Percentiles rank a stretch among this genome's conserved stretches.
phyloP scores from a whole-genome alignment of 306 rosid genomes.

The Acmispon strigosus region DNA sequence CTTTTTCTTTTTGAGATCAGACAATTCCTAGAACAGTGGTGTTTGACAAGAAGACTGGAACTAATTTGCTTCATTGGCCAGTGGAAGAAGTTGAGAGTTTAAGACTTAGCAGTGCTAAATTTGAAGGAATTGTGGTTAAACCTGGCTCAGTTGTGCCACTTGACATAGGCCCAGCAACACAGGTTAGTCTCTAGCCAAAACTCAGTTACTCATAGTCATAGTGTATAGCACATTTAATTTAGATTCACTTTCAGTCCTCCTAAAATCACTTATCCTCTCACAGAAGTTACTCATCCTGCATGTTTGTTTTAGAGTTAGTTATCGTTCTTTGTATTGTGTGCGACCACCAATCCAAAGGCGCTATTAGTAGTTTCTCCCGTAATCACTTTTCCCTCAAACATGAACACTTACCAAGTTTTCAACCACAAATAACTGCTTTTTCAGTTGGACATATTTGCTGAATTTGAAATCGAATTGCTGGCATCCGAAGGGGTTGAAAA shows the following conservation, averaged over 20 bases:
- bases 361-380: too few relatives aligned
- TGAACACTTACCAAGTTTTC: too few relatives aligned
- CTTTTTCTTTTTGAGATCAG: slow-evolving; percentile 21
- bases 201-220: neutral
- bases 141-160: slow-evolving; percentile 64
- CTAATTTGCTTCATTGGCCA: slow-evolving; percentile 72
- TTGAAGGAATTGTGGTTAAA: slow-evolving; percentile 39
- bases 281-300: too few relatives aligned
- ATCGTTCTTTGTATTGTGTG: too few relatives aligned
- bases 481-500: slow-evolving; percentile 9
- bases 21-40: slow-evolving; percentile 72
- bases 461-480: slow-evolving; percentile 48
- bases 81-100: slow-evolving; percentile 75
- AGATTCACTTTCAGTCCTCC: too few relatives aligned
- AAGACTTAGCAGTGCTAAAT: slow-evolving; percentile 41
- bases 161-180: slow-evolving; percentile 58
- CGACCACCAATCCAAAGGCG: too few relatives aligned
- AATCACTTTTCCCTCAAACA: too few relatives aligned
- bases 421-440: neutral
- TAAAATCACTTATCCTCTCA: too few relatives aligned
- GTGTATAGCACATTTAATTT: neutral
- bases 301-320: too few relatives aligned
- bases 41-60: slow-evolving; percentile 56
- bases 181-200: slow-evolving; percentile 33
- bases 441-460: slow-evolving; percentile 73